Percentiles rank a stretch among this genome's conserved stretches.
These are phyloP conservation scores for Nematodospora anomalae DNA, from an alignment of 1,139 yeast species.

Conservation along the genomic window DNA sequence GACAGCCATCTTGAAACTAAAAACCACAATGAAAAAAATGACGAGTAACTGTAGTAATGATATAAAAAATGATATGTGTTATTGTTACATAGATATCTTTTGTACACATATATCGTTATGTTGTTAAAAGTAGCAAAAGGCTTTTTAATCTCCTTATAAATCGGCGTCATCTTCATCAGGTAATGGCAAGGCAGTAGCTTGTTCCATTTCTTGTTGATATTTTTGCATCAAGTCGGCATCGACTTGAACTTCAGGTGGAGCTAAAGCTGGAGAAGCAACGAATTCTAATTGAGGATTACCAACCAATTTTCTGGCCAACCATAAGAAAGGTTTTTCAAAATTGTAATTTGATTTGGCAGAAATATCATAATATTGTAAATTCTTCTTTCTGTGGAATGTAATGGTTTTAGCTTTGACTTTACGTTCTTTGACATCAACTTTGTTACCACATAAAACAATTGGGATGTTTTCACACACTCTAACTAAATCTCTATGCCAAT, in stretches of 20 bases:
- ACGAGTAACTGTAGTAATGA: neutral
- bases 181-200: constrained; percentile 98
- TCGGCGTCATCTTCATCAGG: constrained; percentile 99
- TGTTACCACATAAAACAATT: constrained; percentile 98
- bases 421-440: constrained; percentile 99
- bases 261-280: constrained; percentile 98
- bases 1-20: no score
- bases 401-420: constrained; percentile 99
- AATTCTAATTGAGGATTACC: constrained; percentile 98
- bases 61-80: neutral
- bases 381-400: constrained; percentile 99
- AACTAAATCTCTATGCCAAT: constrained; percentile 99
- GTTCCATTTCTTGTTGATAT: constrained; percentile 99
- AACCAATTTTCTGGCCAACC: constrained; percentile 99
- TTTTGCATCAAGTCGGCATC: constrained; percentile 95
- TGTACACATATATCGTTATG: neutral
- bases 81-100: neutral
- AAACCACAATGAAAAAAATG: no score
- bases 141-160: constrained; percentile 52
- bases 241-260: constrained; percentile 99
- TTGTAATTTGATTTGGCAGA: constrained; percentile 99
- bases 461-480: constrained; percentile 99
- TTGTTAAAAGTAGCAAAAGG: neutral
- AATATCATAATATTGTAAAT: constrained; percentile 98
- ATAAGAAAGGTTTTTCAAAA: constrained; percentile 99